Percentiles rank a stretch among this genome's conserved stretches.
Conservation (phyloP, 257 asterid genomes). For the Salvia splendens region DNA sequence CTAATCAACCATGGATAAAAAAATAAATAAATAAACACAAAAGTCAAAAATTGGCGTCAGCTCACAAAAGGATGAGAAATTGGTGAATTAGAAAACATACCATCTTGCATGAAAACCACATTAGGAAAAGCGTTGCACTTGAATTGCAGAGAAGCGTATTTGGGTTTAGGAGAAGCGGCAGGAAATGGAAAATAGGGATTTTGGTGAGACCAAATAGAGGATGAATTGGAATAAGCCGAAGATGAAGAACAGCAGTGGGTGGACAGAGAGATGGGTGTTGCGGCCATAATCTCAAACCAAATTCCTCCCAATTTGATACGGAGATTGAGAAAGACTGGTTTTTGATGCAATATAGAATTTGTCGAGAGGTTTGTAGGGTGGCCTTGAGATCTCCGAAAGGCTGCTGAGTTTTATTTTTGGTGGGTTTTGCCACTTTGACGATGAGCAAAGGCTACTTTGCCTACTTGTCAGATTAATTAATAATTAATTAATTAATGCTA, state of each 20-base stretch:
- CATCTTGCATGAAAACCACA: conserved; percentile 72
- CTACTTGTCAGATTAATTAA: neutral
- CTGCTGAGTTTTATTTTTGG: conserved; percentile 27
- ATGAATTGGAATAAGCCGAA: conserved; percentile 49
- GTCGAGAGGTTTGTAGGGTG: conserved; percentile 45
- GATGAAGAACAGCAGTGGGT: conserved; percentile 54
- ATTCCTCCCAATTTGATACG: neutral
- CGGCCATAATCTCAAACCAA: conserved; percentile 48
- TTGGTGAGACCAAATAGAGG: conserved; percentile 37
- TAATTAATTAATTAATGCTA: neutral
- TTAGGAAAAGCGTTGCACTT: conserved; percentile 37
- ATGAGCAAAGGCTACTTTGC: neutral
- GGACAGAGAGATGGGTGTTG: conserved; percentile 41
- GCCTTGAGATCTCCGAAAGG: conserved; percentile 92
- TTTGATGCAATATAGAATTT: conserved; percentile 39
- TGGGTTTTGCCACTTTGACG: conserved; percentile 10
- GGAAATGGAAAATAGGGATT: conserved; percentile 33
- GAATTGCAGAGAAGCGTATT: conserved; percentile 44
- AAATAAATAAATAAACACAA: neutral
- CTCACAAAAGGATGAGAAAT: neutral
- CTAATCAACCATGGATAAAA: neutral
- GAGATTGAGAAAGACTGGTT: neutral
- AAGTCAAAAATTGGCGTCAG: neutral
- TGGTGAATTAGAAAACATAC: conserved; percentile 37
- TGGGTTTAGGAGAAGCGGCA: conserved; percentile 35